phyloP scores from a whole-genome alignment of 805 yeast species.

The Candida methanosorbosa region DNA sequence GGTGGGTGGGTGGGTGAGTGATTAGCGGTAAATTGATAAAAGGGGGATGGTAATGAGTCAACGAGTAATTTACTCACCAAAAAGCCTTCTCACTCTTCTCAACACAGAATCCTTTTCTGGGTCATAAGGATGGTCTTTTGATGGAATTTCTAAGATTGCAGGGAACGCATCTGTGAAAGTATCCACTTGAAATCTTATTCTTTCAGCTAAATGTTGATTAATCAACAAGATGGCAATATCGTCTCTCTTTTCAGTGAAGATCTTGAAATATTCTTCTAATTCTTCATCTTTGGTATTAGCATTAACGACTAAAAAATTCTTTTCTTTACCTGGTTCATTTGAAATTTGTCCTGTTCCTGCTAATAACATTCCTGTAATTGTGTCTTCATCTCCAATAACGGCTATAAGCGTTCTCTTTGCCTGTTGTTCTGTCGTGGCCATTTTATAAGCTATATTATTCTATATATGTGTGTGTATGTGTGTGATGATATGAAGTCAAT shows the following conservation, averaged over 20 bases:
- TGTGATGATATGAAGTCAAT: too few species aligned
- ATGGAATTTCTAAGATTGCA: conserved; percentile 92
- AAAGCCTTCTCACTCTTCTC: conserved; percentile 87
- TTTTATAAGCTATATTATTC: too few species aligned
- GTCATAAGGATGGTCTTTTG: conserved; percentile 97
- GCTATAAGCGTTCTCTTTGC: conserved; percentile 75
- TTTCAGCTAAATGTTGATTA: conserved; percentile 92
- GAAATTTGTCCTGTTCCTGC: conserved; percentile 95
- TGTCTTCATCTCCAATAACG: conserved; percentile 95
- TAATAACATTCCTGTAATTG: conserved; percentile 88
- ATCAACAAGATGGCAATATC: conserved; percentile 91
- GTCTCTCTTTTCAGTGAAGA: conserved; percentile 64
- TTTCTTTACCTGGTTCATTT: conserved; percentile 52
- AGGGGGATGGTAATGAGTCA: too few species aligned
- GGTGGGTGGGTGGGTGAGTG: not conserved
- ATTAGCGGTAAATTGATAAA: not conserved
- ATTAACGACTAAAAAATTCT: conserved; percentile 76
- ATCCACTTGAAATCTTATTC: conserved; percentile 76
- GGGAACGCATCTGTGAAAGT: conserved; percentile 87
- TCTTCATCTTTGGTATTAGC: conserved; percentile 72
- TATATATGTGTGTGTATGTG: too few species aligned
- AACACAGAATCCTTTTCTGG: conserved; percentile 96
- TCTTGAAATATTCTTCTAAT: conserved; percentile 64
- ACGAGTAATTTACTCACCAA: conserved; percentile 63
- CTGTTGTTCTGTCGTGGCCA: conserved; percentile 14